These are phyloP conservation scores for Clavaria fumosa DNA, from an alignment of 768 basidiomycete species.

Conservation along the genomic window DNA sequence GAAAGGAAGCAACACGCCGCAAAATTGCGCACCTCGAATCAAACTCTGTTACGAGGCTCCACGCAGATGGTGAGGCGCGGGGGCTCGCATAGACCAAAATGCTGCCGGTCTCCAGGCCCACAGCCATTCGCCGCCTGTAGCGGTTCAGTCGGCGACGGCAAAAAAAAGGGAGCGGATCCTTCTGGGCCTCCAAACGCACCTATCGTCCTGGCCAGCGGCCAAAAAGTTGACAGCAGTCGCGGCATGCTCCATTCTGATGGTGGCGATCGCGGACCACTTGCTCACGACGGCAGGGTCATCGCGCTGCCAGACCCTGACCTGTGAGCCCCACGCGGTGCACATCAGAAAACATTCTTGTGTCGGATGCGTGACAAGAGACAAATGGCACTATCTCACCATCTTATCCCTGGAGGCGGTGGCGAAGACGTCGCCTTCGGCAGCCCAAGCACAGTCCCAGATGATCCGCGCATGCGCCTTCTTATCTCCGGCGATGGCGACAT, in stretches of 20 bases:
- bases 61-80: conserved; percentile 20
- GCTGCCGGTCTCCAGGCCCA: conserved; percentile 75
- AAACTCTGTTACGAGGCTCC: conserved; percentile 32
- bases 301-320: conserved; percentile 77
- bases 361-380: not conserved
- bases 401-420: conserved; percentile 94
- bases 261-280: conserved; percentile 42
- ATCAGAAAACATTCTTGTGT: too few species aligned
- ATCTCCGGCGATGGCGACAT: conserved; percentile 45
- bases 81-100: conserved; percentile 45
- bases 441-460: conserved; percentile 93
- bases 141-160: conserved; percentile 4
- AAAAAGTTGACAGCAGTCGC: conserved; percentile 69
- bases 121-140: conserved; percentile 43
- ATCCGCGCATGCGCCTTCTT: conserved; percentile 87
- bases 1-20: too few species aligned
- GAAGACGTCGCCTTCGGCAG: conserved; percentile 59
- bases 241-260: conserved; percentile 57
- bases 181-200: conserved; percentile 26
- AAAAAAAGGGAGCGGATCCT: not conserved
- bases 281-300: conserved; percentile 16
- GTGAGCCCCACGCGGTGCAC: not conserved
- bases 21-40: conserved; percentile 42
- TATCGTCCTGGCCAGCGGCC: conserved; percentile 20
- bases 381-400: conserved; percentile 37